Base-by-base conservation (phyloP, 768 basidiomycete genomes). In the Tulasnella sp. region DNA sequence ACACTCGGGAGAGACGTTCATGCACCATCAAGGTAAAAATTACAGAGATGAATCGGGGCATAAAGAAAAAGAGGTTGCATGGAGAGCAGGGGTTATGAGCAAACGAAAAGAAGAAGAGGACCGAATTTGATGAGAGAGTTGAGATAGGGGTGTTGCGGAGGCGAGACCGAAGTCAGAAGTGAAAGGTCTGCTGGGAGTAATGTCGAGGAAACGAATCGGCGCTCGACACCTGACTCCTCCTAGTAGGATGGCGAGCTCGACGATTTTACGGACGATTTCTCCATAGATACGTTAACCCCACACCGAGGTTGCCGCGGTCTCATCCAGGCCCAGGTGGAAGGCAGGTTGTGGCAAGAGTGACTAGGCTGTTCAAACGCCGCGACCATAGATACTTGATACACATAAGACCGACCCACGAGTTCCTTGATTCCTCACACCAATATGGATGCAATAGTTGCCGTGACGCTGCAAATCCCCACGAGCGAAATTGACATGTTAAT, bases 161-260 rank as follows among this genome's bases (percentile, higher is more conserved):
- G n/a, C n/a, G n/a, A n/a, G n/a, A n/a, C n/a, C n/a, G n/a, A n/a
- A n/a, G n/a, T n/a, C n/a, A n/a, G n/a, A n/a, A n/a, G n/a, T n/a
- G n/a, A n/a, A n/a, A n/a, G 39, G 10, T 10, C 39, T 10, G 39
- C 39, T 40, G 39, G 39, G 3, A 3, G 39, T 10, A 10, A 40
- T 10, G 5, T 40, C 39, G 39, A 81, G 81, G 34, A 79, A 85
- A 44, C 1, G 44, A 16, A 18, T 44, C 44, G 39, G 39, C 39
- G 39, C 5, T 40, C 39, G 5, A 10, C 10, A 4, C 39, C 39
- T 40, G 39, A 40, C 39, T 3, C 39, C n/a, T n/a, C n/a, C n/a
- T 40, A 40, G 39, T 40, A n/a, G n/a, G n/a, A n/a, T n/a, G n/a
- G n/a, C 39, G 10, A 40, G n/a, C 24, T 52, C 52, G 24, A 52